Conservation (phyloP, 352 stramenopile genomes). For the Globisporangium echinulatum region DNA sequence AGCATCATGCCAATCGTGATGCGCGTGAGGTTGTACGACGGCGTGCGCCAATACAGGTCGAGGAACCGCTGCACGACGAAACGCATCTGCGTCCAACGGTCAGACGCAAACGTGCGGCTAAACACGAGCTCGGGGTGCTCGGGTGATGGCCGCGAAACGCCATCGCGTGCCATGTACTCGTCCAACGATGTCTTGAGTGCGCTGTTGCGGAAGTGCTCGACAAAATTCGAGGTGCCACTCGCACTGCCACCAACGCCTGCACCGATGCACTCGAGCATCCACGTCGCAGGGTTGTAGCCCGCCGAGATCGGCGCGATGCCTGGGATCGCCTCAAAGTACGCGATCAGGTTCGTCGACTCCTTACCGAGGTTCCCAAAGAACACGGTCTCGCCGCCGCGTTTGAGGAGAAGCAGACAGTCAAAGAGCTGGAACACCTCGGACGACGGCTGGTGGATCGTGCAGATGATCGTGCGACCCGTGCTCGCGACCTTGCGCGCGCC, state of each 20-base stretch:
- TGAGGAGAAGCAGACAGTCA: slow-evolving; percentile 62
- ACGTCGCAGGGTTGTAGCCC: slow-evolving; percentile 29
- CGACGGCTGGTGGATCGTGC: slow-evolving; percentile 85
- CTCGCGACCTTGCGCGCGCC: slow-evolving; percentile 25
- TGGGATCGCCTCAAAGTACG: slow-evolving; percentile 25
- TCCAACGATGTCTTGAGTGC: slow-evolving; percentile 8
- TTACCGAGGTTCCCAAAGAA: slow-evolving; percentile 29
- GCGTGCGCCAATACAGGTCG: slow-evolving; percentile 80
- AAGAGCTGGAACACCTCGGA: slow-evolving; percentile 75
- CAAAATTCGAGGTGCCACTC: slow-evolving; percentile 1
- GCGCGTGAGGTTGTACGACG: slow-evolving; percentile 80
- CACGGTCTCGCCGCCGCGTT: slow-evolving; percentile 24
- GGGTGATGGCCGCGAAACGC: slow-evolving; percentile 4
- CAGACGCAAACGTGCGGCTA: slow-evolving; percentile 8
- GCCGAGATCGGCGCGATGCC: slow-evolving; percentile 20
- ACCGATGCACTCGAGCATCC: slow-evolving; percentile 18
- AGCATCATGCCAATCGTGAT: slow-evolving; percentile 41
- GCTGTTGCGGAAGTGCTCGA: slow-evolving; percentile 9
- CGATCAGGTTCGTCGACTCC: slow-evolving; percentile 18
- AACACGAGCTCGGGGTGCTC: slow-evolving; percentile 14
- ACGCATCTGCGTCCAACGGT: slow-evolving; percentile 5
- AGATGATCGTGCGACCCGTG: slow-evolving; percentile 25
- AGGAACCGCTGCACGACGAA: slow-evolving; percentile 11
- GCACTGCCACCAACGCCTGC: slow-evolving; percentile 16
- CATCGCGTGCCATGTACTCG: slow-evolving; percentile 3